Evolutionary conservation across 441 rosid species (phyloP).

Genomic region (Gossypium gossypioides): DNA sequence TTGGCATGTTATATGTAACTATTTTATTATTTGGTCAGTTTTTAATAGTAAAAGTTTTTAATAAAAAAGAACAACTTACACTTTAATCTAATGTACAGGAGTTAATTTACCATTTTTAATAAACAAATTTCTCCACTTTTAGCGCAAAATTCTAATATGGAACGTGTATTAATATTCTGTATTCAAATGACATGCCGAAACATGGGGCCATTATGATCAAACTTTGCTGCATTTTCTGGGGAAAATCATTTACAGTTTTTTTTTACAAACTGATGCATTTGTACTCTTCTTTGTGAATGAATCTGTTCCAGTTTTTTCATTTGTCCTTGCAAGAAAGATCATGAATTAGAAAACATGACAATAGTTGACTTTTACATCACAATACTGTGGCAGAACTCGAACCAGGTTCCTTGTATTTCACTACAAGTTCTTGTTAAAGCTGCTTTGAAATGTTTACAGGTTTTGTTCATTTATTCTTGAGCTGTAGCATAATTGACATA

Average conservation of each 20-base stretch:
- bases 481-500: slow-evolving; percentile 1
- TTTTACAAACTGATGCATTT: not conserved
- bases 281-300: not conserved
- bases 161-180: no score
- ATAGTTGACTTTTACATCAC: slow-evolving; percentile 16
- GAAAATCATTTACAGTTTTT: not conserved
- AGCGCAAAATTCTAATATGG: no score
- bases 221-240: not conserved
- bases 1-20: no score
- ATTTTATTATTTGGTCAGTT: fast-evolving
- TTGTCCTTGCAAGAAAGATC: not conserved
- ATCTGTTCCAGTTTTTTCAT: not conserved
- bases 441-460: slow-evolving; percentile 19
- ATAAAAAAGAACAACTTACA: no score
- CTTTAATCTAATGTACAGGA: fast-evolving
- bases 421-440: slow-evolving; percentile 12
- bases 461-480: slow-evolving; percentile 16
- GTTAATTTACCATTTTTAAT: no score
- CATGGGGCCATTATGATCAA: slow-evolving; percentile 1
- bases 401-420: slow-evolving; percentile 30
- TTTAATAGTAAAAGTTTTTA: no score
- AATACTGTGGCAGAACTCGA: slow-evolving; percentile 7
- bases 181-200: not conserved
- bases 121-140: no score
- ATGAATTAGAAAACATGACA: not conserved